These are phyloP conservation scores for Bruguiera gymnorhiza DNA, from an alignment of 345 rosid species.

Conservation along the genomic window DNA sequence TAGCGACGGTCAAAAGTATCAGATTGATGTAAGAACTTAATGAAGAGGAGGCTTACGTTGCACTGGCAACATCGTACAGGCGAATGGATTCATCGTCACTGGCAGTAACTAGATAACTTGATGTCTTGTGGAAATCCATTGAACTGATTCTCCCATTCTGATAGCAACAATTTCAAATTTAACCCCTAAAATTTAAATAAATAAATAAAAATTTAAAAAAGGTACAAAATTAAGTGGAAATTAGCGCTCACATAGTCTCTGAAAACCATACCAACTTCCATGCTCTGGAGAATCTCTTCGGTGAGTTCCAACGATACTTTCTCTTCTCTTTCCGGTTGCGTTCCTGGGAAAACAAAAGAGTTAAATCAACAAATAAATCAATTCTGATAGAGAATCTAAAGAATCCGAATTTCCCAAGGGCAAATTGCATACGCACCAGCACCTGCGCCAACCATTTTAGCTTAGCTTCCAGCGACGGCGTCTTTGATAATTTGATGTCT, in stretches of 20 bases:
- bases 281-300: slow-evolving; percentile 86
- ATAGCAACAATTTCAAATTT: background rate
- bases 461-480: too few species aligned
- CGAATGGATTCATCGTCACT: slow-evolving; percentile 98
- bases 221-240: too few species aligned
- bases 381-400: too few species aligned
- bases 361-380: background rate
- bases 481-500: too few species aligned
- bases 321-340: slow-evolving; percentile 22
- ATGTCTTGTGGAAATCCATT: slow-evolving; percentile 82
- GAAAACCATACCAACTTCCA: slow-evolving; percentile 92
- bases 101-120: slow-evolving; percentile 85
- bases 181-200: background rate
- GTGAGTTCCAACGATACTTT: slow-evolving; percentile 60
- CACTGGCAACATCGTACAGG: slow-evolving; percentile 42
- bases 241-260: slow-evolving; percentile 59
- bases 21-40: background rate
- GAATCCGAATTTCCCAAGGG: background rate
- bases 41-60: slow-evolving; percentile 18
- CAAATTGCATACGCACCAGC: slow-evolving; percentile 10
- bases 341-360: slow-evolving; percentile 2
- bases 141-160: slow-evolving; percentile 90
- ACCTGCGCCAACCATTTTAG: slow-evolving; percentile 3
- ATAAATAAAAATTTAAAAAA: background rate
- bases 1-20: background rate